Evolutionary conservation across 805 yeast genomes (phyloP), one percentile per base, ranked within the genome.

Genomic region (Metschnikowia amazonensis): DNA sequence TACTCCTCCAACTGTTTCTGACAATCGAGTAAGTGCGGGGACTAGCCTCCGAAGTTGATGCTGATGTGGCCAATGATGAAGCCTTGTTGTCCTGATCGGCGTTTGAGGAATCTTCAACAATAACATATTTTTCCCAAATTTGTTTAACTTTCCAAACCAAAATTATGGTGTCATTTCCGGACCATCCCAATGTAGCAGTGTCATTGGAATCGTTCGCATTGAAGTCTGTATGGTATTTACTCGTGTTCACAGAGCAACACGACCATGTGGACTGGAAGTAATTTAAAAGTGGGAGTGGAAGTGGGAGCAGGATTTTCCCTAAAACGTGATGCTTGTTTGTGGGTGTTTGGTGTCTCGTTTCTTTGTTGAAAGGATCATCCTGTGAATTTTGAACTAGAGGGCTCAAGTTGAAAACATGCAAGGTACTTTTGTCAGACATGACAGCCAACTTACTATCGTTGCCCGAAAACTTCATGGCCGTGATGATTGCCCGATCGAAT

Each of bases 201-300:
- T 70, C 75, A 24, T 45, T 42, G 36, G 46, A 49, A 37, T 63
- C 67, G 41, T 59, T 20, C 42, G 50, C 34, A 16, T 47, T 37
- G 28, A 41, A 39, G 20, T 65, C 51, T 3, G 53, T 32, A 45
- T 67, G 74, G 46, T 68, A 69, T 42, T 68, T 65, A 45, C 66
- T 67, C 16, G 79, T 74, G 55, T 86, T 84, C 13, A 80, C 72
- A 0, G 92, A 84, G 42, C 88, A 87, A 67, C 85, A 87, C 33
- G 94, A 83, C 97, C 97, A 90, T 13, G 86, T 84, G 1, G 92
- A 83, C 42, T 84, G 80, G 64, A 90, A 86, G 60, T 89, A 89
- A 39, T 75, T 73, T 14, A 73, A 74, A 32, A 70, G 57, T 18
- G 89, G 86, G 47, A 81, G 76, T 42, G 88, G 72, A 46, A 81